Evolutionary conservation across 768 basidiomycete genomes (phyloP).

Genomic region (Leccinum incarnatum): DNA sequence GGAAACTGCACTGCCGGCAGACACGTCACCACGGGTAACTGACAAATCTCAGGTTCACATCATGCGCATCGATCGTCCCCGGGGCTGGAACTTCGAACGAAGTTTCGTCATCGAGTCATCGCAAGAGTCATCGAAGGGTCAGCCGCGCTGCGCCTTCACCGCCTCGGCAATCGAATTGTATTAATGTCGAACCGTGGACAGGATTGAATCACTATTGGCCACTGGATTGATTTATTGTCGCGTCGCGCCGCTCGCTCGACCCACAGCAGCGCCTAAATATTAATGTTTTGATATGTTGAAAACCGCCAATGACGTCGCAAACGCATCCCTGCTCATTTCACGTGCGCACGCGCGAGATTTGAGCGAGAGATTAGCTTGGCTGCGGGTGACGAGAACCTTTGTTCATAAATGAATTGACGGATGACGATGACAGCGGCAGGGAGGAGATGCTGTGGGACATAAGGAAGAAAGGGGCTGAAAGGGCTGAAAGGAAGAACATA

Average conservation of each 20-base stretch:
- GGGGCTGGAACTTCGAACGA: slow-evolving; percentile 3
- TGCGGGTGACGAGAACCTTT: background rate
- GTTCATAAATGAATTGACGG: background rate
- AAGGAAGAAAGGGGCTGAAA: background rate
- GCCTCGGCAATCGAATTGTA: background rate
- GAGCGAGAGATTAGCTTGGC: background rate
- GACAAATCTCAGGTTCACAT: background rate
- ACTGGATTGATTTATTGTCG: background rate
- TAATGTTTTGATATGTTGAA: background rate
- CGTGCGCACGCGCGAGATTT: background rate
- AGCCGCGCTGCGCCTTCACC: background rate
- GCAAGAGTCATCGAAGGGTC: background rate
- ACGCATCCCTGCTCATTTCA: background rate
- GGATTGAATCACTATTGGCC: background rate
- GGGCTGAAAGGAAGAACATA: background rate
- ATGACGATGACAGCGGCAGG: background rate
- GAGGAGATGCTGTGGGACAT: background rate
- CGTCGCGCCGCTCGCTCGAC: background rate
- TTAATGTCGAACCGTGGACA: background rate
- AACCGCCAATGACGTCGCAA: background rate
- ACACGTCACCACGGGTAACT: background rate
- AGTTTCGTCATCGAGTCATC: background rate
- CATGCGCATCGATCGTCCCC: background rate
- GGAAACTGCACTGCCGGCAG: slow-evolving; percentile 2
- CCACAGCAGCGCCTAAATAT: background rate